Evolutionary conservation across 169 alveolate species (phyloP), one percentile per base, ranked within the genome.

Genomic region (Eimeria brunetti): DNA sequence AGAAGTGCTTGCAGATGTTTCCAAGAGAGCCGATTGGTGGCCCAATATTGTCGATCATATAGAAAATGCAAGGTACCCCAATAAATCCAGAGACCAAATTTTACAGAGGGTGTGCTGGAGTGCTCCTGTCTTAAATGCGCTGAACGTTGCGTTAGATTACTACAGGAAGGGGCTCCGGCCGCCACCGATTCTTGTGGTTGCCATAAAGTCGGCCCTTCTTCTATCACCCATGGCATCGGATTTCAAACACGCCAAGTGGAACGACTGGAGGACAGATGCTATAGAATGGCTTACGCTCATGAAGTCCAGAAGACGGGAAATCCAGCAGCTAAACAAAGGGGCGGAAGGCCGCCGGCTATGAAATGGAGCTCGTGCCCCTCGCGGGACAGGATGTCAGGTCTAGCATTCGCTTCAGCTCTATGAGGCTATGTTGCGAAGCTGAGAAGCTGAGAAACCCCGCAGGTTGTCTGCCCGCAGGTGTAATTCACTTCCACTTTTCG

Each of bases 241-340:
- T 41, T 49, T 44, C 60, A 44, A 41, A 14, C 9, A 6, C 3
- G n/a, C 41, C n/a, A 44, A 27, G 69, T 80, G 89, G 89, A 51
- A 80, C 46, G n/a, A 46, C 20, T 80, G 89, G 89, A 80, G 89
- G 46, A 9, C 0, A 49, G 89, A 80, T 9, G 89, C 76, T 2
- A 20, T 11, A 27, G 46, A 30, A 16, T 67, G 76, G 76, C 20
- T 67, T 5, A 4, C 22, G 41, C 14, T 18, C 18, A 24, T 64
- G 41, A 64, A 64, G 44, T 0, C 18, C 22, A 64, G 7, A 8
- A n/a, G 0, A 64, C 41, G n/a, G 41, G 75, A 0, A 0, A 3
- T 18, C n/a, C 41, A n/a, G 22, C 41, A 64, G 20, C n/a, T 20
- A n/a, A 64, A 22, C 9, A 9, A 67, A 67, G 11, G n/a, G 44